These are phyloP conservation scores for Yamagishiella unicocca DNA, from an alignment of 139 green algal species.

Conservation along the genomic window DNA sequence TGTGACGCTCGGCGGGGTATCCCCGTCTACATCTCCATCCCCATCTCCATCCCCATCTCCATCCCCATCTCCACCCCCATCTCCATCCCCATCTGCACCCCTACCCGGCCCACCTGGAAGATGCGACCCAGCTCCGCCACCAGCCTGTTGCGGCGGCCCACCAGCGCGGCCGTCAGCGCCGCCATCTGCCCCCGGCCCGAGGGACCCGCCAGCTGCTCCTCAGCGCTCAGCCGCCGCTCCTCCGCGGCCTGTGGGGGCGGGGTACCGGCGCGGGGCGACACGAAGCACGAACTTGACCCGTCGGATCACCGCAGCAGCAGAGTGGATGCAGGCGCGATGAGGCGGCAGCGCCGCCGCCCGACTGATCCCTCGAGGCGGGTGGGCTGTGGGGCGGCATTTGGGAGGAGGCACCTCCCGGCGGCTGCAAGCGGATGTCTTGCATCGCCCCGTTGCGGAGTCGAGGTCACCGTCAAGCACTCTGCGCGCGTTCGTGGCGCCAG, in stretches of 20 bases:
- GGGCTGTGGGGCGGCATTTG: too few relatives aligned
- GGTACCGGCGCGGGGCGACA: too few relatives aligned
- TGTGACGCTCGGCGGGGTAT: too few relatives aligned
- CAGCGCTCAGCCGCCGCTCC: constrained; percentile 41
- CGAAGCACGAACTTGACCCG: too few relatives aligned
- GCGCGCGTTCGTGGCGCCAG: neutral
- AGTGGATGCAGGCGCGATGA: neutral
- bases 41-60: too few relatives aligned
- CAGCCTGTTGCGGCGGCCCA: constrained; percentile 62
- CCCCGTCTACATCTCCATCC: too few relatives aligned
- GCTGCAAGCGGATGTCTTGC: too few relatives aligned
- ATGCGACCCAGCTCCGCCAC: constrained; percentile 59
- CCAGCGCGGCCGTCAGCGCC: constrained; percentile 53
- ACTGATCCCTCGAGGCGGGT: too few relatives aligned
- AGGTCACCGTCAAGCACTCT: neutral
- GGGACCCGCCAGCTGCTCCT: constrained; percentile 43
- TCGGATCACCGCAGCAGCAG: too few relatives aligned
- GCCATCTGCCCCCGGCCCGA: constrained; percentile 52
- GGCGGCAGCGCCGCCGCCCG: too few relatives aligned
- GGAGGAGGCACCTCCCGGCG: too few relatives aligned
- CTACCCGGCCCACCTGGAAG: constrained; percentile 52
- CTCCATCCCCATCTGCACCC: neutral
- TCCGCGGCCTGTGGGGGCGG: constrained; percentile 4
- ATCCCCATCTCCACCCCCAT: neutral
- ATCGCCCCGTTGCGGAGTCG: too few relatives aligned